Evolutionary conservation across 257 asterid species (phyloP).

Genomic region (Penstemon eatonii): DNA sequence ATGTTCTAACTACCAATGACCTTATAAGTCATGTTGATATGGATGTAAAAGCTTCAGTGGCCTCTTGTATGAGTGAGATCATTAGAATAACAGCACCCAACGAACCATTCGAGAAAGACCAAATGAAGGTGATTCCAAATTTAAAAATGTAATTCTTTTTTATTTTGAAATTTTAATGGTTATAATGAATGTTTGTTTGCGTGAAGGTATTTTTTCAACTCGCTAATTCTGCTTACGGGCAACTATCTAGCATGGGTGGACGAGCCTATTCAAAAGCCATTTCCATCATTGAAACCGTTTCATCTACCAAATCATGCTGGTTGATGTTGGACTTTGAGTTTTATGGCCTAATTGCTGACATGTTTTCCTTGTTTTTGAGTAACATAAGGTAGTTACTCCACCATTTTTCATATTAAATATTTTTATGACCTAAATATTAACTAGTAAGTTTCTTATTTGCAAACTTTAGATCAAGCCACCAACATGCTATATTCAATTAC

Average conservation of each 20-base stretch:
- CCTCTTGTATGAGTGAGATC: constrained; percentile 28
- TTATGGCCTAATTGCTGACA: constrained; percentile 13
- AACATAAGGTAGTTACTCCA: constrained; percentile 20
- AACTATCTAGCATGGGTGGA: constrained; percentile 23
- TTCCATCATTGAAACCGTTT: constrained; percentile 15
- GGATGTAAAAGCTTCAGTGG: constrained; percentile 27
- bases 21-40: constrained; percentile 22
- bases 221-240: constrained; percentile 20
- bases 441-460: neutral
- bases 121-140: constrained; percentile 24
- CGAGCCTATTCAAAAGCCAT: constrained; percentile 21
- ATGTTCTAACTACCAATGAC: constrained; percentile 10
- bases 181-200: neutral
- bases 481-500: constrained; percentile 6
- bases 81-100: constrained; percentile 28
- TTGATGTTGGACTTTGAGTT: constrained; percentile 31
- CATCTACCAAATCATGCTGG: constrained; percentile 20
- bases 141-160: neutral
- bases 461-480: constrained; percentile 29
- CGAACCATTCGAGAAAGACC: constrained; percentile 23
- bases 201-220: constrained; percentile 28
- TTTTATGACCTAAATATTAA: neutral
- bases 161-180: neutral
- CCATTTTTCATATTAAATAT: neutral
- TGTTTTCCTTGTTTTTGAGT: constrained; percentile 29